Conservation (phyloP, 176 grass and related monocot species). For the Puya raimondii region DNA sequence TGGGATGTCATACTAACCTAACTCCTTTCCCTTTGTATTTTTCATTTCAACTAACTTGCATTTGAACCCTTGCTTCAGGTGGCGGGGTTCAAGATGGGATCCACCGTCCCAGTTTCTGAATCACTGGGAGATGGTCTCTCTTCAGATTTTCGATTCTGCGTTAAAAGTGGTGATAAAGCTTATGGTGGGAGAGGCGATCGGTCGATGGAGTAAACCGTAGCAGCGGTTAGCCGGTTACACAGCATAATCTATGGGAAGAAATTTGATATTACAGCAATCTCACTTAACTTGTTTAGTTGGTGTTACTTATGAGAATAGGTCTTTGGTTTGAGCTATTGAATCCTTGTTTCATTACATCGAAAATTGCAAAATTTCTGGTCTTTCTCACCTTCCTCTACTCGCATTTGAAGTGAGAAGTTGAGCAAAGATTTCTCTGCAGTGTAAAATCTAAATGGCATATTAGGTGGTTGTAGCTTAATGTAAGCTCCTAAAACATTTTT, state of each 20-base stretch:
- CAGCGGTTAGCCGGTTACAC: neutral
- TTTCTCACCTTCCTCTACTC: neutral
- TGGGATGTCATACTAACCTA: too few relatives aligned
- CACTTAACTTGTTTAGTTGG: too few relatives aligned
- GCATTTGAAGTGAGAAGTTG: too few relatives aligned
- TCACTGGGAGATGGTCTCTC: neutral
- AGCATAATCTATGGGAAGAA: neutral
- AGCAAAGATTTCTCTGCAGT: too few relatives aligned
- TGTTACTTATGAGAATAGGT: neutral
- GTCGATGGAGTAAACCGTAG: constrained; percentile 43
- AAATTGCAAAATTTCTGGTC: neutral
- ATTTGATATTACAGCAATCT: too few relatives aligned
- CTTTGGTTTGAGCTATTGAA: neutral
- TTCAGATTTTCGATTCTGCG: constrained; percentile 51
- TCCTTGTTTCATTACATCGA: neutral
- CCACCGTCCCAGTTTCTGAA: constrained; percentile 50
- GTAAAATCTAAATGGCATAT: too few relatives aligned
- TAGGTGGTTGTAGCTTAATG: too few relatives aligned
- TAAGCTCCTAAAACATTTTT: too few relatives aligned
- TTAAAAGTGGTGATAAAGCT: constrained; percentile 53
- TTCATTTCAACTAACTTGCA: neutral
- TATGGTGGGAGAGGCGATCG: constrained; percentile 70
- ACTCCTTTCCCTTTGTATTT: neutral
- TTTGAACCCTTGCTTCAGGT: constrained; percentile 23
- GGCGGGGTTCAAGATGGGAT: constrained; percentile 78